Evolutionary conservation across 2,329 filamentous ascomycete species (phyloP).

Genomic region (Diaporthe amygdali): DNA sequence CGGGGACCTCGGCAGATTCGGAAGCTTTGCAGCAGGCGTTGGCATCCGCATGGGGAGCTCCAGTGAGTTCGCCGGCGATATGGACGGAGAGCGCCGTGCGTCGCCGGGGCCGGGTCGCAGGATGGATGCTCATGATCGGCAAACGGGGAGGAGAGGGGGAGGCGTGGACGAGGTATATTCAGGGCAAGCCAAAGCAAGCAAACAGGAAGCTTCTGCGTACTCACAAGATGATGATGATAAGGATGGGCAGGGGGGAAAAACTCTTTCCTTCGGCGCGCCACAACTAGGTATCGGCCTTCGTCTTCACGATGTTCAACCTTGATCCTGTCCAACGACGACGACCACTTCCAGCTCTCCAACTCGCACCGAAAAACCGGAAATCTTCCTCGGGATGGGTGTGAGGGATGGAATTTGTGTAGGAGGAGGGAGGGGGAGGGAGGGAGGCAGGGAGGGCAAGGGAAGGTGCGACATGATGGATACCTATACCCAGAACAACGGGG

Average conservation of each 20-base stretch:
- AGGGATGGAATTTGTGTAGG: background rate
- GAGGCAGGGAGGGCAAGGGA: background rate
- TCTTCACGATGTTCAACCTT: conserved; percentile 21
- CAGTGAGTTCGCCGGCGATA: background rate
- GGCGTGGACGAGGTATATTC: background rate
- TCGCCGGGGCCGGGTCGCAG: background rate
- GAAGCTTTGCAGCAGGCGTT: background rate
- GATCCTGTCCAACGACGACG: conserved; percentile 17
- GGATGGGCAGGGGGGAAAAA: background rate
- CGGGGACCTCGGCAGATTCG: background rate
- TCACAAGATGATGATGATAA: background rate
- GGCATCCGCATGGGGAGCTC: background rate
- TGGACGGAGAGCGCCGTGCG: background rate
- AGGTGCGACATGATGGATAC: conserved; percentile 17
- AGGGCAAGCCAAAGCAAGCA: background rate
- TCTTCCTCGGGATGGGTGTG: conserved; percentile 1
- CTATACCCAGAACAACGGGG: conserved; percentile 11
- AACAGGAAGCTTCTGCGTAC: background rate
- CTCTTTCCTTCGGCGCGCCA: conserved; percentile 11
- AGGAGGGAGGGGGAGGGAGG: background rate
- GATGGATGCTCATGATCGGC: background rate
- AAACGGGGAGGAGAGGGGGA: background rate
- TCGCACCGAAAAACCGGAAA: conserved; percentile 18
- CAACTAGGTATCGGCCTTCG: background rate
- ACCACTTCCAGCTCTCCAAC: conserved; percentile 24